Evolutionary conservation across 2,329 filamentous ascomycete genomes (phyloP).

Genomic region (Penicillium oxalicum): DNA sequence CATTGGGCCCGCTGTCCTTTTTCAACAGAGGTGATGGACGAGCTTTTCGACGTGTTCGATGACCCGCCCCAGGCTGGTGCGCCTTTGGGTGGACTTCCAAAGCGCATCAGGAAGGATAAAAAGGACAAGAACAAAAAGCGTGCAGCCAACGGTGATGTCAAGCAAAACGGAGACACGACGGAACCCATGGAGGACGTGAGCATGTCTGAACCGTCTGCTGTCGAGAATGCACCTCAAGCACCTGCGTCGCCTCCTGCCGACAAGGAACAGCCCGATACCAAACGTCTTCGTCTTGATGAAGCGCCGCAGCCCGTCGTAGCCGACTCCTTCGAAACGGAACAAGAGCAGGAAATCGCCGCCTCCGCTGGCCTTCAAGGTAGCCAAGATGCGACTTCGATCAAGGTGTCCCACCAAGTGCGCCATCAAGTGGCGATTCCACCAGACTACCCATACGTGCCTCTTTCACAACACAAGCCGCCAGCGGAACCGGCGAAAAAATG

Average conservation of each 20-base stretch:
- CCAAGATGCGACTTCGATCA: conserved; percentile 61
- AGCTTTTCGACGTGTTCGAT: conserved; percentile 78
- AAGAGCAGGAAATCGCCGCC: conserved; percentile 82
- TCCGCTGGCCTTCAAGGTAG: conserved; percentile 61
- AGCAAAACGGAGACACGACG: conserved; percentile 34
- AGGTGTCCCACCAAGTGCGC: conserved; percentile 93
- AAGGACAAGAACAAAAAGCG: conserved; percentile 74
- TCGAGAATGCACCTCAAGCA: conserved; percentile 7
- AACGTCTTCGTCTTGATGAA: conserved; percentile 47
- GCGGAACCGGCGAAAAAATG: conserved; percentile 77
- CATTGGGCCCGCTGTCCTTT: conserved; percentile 12
- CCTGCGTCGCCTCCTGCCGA: conserved; percentile 22
- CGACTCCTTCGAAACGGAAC: conserved; percentile 89
- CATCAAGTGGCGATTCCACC: conserved; percentile 95
- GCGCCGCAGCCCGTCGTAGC: conserved; percentile 77
- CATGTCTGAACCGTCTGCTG: conserved; percentile 17
- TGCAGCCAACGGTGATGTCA: conserved; percentile 73
- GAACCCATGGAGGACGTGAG: conserved; percentile 29
- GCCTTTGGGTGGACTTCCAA: conserved; percentile 27
- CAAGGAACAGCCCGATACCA: conserved; percentile 39
- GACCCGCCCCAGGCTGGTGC: conserved; percentile 51
- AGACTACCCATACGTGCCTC: conserved; percentile 90
- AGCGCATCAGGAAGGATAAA: conserved; percentile 48
- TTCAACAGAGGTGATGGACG: conserved; percentile 54
- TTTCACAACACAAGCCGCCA: conserved; percentile 88